Conservation (phyloP, 192 early-diverging fungal genomes). For the Piromyces sp. region DNA sequence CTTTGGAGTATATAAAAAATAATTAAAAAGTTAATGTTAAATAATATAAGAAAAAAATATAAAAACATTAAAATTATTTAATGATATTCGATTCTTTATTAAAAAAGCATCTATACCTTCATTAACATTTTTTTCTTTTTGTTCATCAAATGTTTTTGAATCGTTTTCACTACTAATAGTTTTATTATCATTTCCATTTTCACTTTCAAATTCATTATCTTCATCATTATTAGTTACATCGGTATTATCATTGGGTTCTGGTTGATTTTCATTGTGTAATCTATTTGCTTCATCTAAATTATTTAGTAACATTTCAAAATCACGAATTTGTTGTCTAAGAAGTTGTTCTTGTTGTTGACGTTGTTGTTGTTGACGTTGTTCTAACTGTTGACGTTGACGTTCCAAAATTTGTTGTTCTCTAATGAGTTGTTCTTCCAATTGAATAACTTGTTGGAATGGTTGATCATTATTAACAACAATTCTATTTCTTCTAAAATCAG, state of each 20-base stretch:
- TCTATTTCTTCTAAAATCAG: slow-evolving; percentile 10
- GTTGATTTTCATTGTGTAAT: background rate
- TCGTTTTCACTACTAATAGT: background rate
- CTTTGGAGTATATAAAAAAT: no score
- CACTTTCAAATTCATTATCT: background rate
- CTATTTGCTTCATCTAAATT: background rate
- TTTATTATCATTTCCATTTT: background rate
- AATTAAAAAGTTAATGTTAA: no score
- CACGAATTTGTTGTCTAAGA: background rate
- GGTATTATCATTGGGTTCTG: background rate
- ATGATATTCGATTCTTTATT: no score
- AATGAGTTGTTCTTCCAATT: slow-evolving; percentile 2
- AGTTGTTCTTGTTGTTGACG: slow-evolving; percentile 3
- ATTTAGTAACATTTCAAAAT: background rate
- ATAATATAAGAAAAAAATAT: no score
- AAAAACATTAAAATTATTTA: no score
- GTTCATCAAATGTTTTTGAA: background rate
- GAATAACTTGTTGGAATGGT: background rate
- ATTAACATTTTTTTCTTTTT: background rate
- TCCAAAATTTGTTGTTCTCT: background rate
- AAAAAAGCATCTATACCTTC: no score
- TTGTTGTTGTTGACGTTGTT: slow-evolving; percentile 6
- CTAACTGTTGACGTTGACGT: slow-evolving; percentile 4
- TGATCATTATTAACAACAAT: background rate
- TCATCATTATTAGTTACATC: background rate